Evolutionary conservation across 2,329 filamentous ascomycete species (phyloP).

Genomic region (Emericellopsis cladophorae): DNA sequence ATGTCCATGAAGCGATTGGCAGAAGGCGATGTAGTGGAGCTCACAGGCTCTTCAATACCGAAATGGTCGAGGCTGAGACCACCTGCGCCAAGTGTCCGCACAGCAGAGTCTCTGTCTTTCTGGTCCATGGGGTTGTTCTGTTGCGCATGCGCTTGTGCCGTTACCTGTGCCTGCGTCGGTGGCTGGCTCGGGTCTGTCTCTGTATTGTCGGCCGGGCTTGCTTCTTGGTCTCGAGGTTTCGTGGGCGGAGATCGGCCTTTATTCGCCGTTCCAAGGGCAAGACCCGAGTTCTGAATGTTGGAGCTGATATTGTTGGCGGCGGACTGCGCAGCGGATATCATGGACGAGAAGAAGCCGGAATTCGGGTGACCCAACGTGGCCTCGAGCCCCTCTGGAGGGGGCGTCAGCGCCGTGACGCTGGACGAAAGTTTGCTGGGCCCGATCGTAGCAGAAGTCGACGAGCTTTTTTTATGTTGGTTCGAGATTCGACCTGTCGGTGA

Average conservation of each 20-base stretch:
- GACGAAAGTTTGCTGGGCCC: slow-evolving; percentile 81
- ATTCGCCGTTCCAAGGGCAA: slow-evolving; percentile 33
- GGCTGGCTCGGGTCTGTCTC: slow-evolving; percentile 8
- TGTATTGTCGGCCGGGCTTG: slow-evolving; percentile 7
- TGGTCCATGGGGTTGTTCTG: slow-evolving; percentile 27
- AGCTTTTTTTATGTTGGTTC: slow-evolving; percentile 44
- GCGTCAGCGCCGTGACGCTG: slow-evolving; percentile 60
- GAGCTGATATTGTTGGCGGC: slow-evolving; percentile 66
- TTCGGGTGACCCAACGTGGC: neutral
- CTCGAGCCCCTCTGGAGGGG: slow-evolving; percentile 49
- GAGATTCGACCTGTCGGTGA: slow-evolving; percentile 55
- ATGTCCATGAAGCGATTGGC: slow-evolving; percentile 40
- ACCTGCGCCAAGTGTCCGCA: slow-evolving; percentile 80
- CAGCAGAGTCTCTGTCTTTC: slow-evolving; percentile 57
- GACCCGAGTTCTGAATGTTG: slow-evolving; percentile 56
- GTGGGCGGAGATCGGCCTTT: slow-evolving; percentile 6
- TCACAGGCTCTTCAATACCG: slow-evolving; percentile 56
- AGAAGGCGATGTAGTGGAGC: slow-evolving; percentile 40
- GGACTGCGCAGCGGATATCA: slow-evolving; percentile 87
- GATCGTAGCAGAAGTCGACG: slow-evolving; percentile 13
- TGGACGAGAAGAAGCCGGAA: slow-evolving; percentile 79
- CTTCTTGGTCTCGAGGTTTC: neutral
- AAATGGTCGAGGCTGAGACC: slow-evolving; percentile 83
- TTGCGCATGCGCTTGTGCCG: slow-evolving; percentile 4
- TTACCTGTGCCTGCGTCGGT: slow-evolving; percentile 1